Evolutionary conservation across 225 moss, liverwort and hornwort genomes (phyloP).

Genomic region (Marchantia paleacea): DNA sequence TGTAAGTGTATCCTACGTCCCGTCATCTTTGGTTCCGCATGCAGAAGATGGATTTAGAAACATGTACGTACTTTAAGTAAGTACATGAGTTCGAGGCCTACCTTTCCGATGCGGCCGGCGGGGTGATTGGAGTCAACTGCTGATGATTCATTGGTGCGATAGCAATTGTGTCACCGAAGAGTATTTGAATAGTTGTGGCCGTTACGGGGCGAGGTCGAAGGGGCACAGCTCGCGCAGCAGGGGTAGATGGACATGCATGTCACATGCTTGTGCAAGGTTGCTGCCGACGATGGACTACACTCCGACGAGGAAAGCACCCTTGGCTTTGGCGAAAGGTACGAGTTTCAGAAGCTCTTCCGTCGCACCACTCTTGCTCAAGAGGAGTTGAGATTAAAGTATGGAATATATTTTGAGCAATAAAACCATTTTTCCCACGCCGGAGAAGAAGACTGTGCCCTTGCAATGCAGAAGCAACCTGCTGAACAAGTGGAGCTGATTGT

Average conservation of each 20-base stretch:
- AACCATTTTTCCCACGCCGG: too few species aligned
- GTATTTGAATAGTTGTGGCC: conserved; percentile 78
- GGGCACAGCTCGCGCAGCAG: conserved; percentile 79
- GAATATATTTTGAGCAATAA: conserved; percentile 76
- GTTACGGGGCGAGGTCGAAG: conserved; percentile 84
- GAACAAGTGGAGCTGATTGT: too few species aligned
- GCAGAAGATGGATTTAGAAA: too few species aligned
- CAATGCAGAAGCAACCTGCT: too few species aligned
- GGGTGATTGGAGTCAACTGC: conserved; percentile 76
- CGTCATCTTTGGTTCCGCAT: too few species aligned
- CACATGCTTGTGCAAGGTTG: conserved; percentile 54
- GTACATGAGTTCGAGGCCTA: too few species aligned
- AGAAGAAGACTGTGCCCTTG: too few species aligned
- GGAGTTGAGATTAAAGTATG: conserved; percentile 72
- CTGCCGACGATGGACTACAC: conserved; percentile 53
- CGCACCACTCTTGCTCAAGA: conserved; percentile 74
- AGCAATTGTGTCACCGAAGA: conserved; percentile 79
- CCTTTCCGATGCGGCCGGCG: conserved; percentile 78
- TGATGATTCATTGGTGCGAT: conserved; percentile 85
- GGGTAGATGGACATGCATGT: conserved; percentile 73
- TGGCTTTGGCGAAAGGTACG: conserved; percentile 67
- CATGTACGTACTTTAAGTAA: too few species aligned
- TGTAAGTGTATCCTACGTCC: too few species aligned
- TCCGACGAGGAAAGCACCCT: conserved; percentile 70
- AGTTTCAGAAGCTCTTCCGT: conserved; percentile 69